phyloP scores from a whole-genome alignment of 805 yeast species.

The Saturnispora ahearnii region DNA sequence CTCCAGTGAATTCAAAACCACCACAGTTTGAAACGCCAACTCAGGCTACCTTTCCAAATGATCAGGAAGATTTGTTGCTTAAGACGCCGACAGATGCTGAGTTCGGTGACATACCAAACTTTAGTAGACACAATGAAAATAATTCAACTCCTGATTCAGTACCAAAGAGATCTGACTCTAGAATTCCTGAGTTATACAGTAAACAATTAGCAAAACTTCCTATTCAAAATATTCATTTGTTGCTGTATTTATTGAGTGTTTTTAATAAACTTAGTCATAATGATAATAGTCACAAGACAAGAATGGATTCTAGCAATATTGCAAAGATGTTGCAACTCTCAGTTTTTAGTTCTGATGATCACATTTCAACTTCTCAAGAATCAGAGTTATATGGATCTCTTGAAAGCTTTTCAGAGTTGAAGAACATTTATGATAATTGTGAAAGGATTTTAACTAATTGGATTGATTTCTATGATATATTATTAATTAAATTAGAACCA shows the following conservation, averaged over 20 bases:
- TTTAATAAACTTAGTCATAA: conserved; percentile 20
- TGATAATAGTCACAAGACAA: conserved; percentile 23
- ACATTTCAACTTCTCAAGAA: neutral
- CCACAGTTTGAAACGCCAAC: conserved; percentile 4
- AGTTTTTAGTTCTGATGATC: conserved; percentile 28
- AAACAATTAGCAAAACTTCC: conserved; percentile 14
- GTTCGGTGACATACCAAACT: neutral
- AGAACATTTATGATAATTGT: conserved; percentile 19
- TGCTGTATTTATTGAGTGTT: conserved; percentile 24
- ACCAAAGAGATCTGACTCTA: neutral
- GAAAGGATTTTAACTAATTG: conserved; percentile 22
- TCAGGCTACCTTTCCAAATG: neutral
- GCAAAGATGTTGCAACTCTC: conserved; percentile 32
- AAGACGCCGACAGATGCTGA: conserved; percentile 9
- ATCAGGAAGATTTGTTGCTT: neutral
- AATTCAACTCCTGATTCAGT: neutral
- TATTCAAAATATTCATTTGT: conserved; percentile 25
- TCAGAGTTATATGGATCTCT: conserved; percentile 11
- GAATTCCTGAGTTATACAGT: conserved; percentile 4
- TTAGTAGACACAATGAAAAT: neutral
- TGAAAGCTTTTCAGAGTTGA: conserved; percentile 12
- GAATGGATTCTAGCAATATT: conserved; percentile 30
- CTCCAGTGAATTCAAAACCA: neutral
- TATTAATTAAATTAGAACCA: conserved; percentile 12
- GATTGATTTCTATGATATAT: conserved; percentile 18